Conservation (phyloP, 257 asterid genomes). For the Solanum appendiculatum region DNA sequence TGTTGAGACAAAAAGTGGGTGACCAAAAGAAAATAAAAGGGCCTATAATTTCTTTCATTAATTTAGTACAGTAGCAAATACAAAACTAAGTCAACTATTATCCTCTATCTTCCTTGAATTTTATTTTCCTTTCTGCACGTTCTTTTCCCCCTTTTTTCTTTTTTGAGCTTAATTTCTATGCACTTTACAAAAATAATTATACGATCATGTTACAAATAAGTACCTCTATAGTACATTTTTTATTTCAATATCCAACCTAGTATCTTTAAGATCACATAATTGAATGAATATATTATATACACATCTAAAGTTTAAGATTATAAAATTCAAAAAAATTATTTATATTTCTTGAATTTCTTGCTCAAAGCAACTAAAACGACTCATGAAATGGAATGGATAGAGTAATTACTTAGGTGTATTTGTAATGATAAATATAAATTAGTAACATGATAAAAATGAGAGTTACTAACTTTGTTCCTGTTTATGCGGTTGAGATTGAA, state of each 20-base stretch:
- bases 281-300: not conserved
- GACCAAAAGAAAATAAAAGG: not conserved
- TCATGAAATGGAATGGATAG: not conserved
- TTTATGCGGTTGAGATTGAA: not conserved
- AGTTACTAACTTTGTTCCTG: not conserved
- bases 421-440: not conserved
- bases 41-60: not conserved
- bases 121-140: conserved; percentile 3
- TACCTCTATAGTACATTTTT: not conserved
- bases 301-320: not conserved
- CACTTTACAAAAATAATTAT: not conserved
- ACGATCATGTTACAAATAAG: not conserved
- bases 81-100: conserved; percentile 7
- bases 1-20: conserved; percentile 1
- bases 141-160: not conserved
- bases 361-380: not conserved
- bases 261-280: not conserved
- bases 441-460: not conserved
- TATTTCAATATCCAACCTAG: not conserved
- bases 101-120: not conserved
- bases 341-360: not conserved
- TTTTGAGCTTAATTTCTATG: not conserved
- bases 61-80: not conserved
- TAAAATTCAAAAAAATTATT: not conserved
- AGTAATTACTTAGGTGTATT: not conserved